Evolutionary conservation across 805 yeast species (phyloP).

Genomic region (Blastobotrys peoriensis): DNA sequence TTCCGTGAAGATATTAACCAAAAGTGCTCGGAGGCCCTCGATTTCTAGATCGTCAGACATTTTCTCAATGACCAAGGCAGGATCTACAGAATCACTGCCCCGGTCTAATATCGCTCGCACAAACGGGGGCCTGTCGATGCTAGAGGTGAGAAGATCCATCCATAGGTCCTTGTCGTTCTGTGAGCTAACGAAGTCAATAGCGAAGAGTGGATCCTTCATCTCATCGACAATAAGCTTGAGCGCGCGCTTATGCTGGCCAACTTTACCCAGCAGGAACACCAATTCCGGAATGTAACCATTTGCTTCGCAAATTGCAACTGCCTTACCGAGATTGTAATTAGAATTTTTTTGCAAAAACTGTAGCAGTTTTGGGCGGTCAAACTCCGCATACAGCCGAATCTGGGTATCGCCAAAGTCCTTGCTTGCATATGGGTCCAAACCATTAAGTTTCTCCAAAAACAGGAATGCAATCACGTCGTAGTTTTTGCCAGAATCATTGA

Average conservation of each 20-base stretch:
- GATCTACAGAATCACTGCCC: slow-evolving; percentile 46
- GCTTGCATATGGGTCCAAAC: slow-evolving; percentile 49
- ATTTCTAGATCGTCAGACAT: slow-evolving; percentile 60
- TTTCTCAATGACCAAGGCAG: slow-evolving; percentile 58
- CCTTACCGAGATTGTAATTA: slow-evolving; percentile 57
- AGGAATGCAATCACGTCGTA: slow-evolving; percentile 49
- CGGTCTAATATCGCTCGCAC: slow-evolving; percentile 55
- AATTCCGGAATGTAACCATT: slow-evolving; percentile 58
- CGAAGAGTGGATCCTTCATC: slow-evolving; percentile 70
- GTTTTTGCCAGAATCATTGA: slow-evolving; percentile 25
- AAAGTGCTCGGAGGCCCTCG: slow-evolving; percentile 55
- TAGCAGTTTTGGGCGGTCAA: slow-evolving; percentile 49
- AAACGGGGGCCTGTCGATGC: slow-evolving; percentile 68
- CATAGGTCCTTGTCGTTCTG: slow-evolving; percentile 72
- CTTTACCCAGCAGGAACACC: slow-evolving; percentile 72
- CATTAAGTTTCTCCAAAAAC: slow-evolving; percentile 55
- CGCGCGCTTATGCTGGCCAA: slow-evolving; percentile 76
- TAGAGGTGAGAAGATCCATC: slow-evolving; percentile 65
- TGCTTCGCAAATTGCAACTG: slow-evolving; percentile 59
- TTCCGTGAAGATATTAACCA: slow-evolving; percentile 57
- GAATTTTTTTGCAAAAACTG: slow-evolving; percentile 52
- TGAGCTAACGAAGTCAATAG: slow-evolving; percentile 69
- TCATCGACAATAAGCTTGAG: slow-evolving; percentile 69
- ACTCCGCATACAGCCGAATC: slow-evolving; percentile 59
- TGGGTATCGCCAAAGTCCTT: slow-evolving; percentile 60